These are phyloP conservation scores for Pseudozyma sp. DNA, from an alignment of 1,284 basidiomycete genomes.

Conservation along the genomic window DNA sequence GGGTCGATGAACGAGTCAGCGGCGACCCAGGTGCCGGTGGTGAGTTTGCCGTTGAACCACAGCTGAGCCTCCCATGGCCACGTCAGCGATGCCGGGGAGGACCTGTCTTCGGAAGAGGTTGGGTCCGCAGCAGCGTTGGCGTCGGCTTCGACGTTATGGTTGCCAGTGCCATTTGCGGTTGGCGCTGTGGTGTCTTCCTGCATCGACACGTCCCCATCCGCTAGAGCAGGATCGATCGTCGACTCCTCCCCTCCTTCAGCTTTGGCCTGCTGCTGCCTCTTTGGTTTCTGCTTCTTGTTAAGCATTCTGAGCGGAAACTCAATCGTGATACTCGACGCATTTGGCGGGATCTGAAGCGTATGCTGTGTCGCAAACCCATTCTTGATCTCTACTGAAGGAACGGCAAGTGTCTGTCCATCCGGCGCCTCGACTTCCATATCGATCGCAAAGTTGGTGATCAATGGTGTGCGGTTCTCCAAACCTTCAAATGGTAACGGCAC, in stretches of 20 bases:
- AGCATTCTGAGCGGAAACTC: slow-evolving; percentile 39
- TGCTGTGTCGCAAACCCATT: slow-evolving; percentile 38
- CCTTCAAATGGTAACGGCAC: slow-evolving; percentile 24
- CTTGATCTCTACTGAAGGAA: slow-evolving; percentile 28
- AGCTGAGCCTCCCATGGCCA: slow-evolving; percentile 40
- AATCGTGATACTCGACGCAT: slow-evolving; percentile 29
- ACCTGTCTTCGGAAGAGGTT: background rate
- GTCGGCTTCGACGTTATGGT: background rate
- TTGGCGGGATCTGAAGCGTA: slow-evolving; percentile 42
- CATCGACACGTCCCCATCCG: slow-evolving; percentile 23
- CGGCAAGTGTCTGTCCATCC: slow-evolving; percentile 18
- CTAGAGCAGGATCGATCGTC: slow-evolving; percentile 4
- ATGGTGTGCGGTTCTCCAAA: slow-evolving; percentile 27
- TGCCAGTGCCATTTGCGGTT: background rate
- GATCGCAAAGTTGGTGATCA: slow-evolving; percentile 36
- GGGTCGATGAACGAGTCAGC: slow-evolving; percentile 21
- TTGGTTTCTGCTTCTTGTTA: slow-evolving; percentile 4
- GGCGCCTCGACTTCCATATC: slow-evolving; percentile 39
- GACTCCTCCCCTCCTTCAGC: background rate
- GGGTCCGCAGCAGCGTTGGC: slow-evolving; percentile 5
- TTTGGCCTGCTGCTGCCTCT: background rate
- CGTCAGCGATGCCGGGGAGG: slow-evolving; percentile 1
- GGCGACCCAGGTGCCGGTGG: slow-evolving; percentile 19
- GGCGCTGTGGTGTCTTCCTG: background rate
- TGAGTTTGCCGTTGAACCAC: slow-evolving; percentile 36